Conservation (phyloP, 169 alveolate species). For the Plasmodium gaboni region DNA sequence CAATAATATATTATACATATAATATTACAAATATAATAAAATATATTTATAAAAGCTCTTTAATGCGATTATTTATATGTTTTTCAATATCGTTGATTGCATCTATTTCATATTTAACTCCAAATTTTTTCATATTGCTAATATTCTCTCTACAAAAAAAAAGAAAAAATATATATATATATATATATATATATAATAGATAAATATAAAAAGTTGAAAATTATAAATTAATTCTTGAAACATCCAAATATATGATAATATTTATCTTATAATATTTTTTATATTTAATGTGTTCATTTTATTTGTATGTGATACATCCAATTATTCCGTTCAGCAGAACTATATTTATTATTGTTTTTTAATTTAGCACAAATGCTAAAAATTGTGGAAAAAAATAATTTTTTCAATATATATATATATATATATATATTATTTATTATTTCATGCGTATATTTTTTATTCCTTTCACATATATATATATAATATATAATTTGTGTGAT, state of each 20-base stretch:
- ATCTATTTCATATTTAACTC: constrained; percentile 69
- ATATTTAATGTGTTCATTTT: constrained; percentile 5
- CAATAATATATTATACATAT: no score
- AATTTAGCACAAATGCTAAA: constrained; percentile 29
- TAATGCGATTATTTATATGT: constrained; percentile 16
- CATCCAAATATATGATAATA: no score
- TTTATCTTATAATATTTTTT: background rate
- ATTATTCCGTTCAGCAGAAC: constrained; percentile 8
- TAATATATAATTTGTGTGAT: background rate
- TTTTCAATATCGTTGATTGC: constrained; percentile 59
- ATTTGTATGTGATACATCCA: constrained; percentile 33
- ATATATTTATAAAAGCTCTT: constrained; percentile 28
- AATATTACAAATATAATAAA: no score
- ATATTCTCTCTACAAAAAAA: constrained; percentile 23
- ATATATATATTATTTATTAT: no score
- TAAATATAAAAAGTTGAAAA: background rate
- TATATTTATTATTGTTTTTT: constrained; percentile 37
- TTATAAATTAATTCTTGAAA: background rate
- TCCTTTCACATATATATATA: background rate
- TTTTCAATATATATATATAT: no score
- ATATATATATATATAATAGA: background rate
- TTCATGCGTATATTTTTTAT: no score
- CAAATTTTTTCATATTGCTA: constrained; percentile 53
- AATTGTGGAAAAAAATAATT: background rate
- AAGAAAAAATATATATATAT: background rate